Conservation (phyloP, 1,284 basidiomycete species). For the Trichosporon coremiiforme region DNA sequence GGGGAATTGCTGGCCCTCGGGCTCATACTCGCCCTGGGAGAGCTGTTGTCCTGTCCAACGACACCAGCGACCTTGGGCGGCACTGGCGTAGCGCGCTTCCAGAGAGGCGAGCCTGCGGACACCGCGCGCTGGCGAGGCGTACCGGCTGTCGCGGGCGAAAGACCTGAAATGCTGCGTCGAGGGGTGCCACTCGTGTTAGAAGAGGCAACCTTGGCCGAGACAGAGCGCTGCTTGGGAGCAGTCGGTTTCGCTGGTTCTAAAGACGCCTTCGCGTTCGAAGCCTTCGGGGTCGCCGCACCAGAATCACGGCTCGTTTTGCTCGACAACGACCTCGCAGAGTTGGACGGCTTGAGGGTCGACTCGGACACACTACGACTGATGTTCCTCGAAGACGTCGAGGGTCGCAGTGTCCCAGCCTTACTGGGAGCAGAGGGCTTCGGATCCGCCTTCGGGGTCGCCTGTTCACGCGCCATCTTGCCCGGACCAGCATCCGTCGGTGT, state of each 20-base stretch:
- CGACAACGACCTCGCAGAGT: conserved; percentile 14
- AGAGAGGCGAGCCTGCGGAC: conserved; percentile 25
- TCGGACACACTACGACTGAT: conserved; percentile 19
- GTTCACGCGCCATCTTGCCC: conserved; percentile 5
- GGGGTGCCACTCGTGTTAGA: background rate
- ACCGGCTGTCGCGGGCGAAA: conserved; percentile 15
- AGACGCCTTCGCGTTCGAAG: background rate
- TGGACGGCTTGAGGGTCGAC: conserved; percentile 10
- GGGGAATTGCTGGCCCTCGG: background rate
- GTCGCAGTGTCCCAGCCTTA: conserved; percentile 7
- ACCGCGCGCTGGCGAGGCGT: conserved; percentile 25
- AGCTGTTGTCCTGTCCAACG: conserved; percentile 2
- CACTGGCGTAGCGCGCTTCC: conserved; percentile 33
- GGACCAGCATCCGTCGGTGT: background rate
- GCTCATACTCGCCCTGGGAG: background rate
- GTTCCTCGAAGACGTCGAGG: conserved; percentile 7
- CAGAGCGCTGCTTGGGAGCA: conserved; percentile 12
- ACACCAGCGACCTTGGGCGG: conserved; percentile 30
- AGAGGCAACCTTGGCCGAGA: conserved; percentile 15
- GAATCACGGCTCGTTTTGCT: conserved; percentile 1
- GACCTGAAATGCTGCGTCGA: conserved; percentile 1
- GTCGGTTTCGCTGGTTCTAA: conserved; percentile 12
- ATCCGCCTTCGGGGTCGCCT: conserved; percentile 9
- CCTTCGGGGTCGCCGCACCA: conserved; percentile 6
- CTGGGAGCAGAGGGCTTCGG: conserved; percentile 7